These are phyloP conservation scores for Trypanosoma cruzi DNA, from an alignment of 208 protist species.

Conservation along the genomic window DNA sequence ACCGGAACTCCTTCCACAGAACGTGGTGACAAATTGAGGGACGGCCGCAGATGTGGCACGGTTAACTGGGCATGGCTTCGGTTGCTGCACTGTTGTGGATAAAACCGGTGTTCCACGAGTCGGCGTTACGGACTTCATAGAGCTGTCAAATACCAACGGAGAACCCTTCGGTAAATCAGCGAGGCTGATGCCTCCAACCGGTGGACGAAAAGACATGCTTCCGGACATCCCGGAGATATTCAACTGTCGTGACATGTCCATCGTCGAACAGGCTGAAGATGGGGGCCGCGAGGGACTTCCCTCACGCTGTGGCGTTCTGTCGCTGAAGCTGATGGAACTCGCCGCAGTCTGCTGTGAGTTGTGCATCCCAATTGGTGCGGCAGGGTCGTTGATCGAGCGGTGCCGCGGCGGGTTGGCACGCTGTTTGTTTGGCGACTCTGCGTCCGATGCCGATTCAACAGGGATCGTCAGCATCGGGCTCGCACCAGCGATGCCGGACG, in stretches of 20 bases:
- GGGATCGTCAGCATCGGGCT: constrained; percentile 13
- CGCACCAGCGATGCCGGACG: neutral
- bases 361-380: neutral
- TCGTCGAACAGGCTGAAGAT: neutral
- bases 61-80: neutral
- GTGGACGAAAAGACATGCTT: constrained; percentile 20
- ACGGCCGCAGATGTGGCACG: neutral
- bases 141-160: constrained; percentile 13
- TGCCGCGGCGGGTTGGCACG: neutral
- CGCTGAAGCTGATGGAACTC: constrained; percentile 19
- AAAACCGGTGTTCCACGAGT: neutral
- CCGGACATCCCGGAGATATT: constrained; percentile 21
- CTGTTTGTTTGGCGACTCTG: neutral
- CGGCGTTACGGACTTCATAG: neutral
- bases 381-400: neutral
- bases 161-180: constrained; percentile 4
- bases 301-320: constrained; percentile 38
- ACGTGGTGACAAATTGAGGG: neutral
- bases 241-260: constrained; percentile 1
- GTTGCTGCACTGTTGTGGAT: neutral
- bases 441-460: neutral
- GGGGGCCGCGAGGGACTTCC: constrained; percentile 48
- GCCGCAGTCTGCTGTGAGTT: constrained; percentile 16
- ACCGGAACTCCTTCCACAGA: neutral
- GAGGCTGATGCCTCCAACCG: neutral